phyloP scores from a whole-genome alignment of 176 grass and related monocot species.

The Carex littledalei region DNA sequence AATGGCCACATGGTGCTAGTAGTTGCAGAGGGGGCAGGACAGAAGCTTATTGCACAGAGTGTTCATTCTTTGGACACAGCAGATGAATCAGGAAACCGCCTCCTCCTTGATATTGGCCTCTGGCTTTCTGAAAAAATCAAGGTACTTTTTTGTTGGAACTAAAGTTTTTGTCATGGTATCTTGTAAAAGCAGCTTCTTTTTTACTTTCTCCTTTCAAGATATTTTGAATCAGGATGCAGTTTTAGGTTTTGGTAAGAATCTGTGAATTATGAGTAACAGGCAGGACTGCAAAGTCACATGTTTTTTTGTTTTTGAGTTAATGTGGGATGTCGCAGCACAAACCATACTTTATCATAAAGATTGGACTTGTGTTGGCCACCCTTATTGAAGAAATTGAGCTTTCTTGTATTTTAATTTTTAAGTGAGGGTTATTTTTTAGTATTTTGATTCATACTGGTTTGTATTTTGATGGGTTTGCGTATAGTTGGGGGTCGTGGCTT shows the following conservation, averaged over 20 bases:
- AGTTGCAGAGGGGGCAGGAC: conserved; percentile 87
- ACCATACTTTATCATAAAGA: background rate
- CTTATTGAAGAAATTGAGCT: background rate
- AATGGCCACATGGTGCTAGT: conserved; percentile 97
- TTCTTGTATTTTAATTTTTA: background rate
- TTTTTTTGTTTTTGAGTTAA: background rate
- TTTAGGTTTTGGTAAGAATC: background rate
- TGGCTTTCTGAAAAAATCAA: conserved; percentile 94
- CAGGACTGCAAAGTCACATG: background rate
- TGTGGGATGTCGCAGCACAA: background rate
- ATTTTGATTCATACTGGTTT: background rate
- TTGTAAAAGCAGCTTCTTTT: background rate
- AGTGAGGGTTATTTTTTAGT: background rate
- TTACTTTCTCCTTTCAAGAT: background rate
- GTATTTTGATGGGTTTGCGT: background rate
- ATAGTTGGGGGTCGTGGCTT: background rate
- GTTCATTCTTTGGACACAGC: conserved; percentile 27
- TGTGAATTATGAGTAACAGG: background rate
- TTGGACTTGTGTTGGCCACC: background rate
- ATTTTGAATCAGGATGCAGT: background rate
- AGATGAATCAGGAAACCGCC: conserved; percentile 94
- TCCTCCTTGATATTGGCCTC: conserved; percentile 83
- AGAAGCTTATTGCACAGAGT: conserved; percentile 87
- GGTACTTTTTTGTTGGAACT: conserved; percentile 25
- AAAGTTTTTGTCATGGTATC: background rate